Evolutionary conservation across 2,329 filamentous ascomycete genomes (phyloP), one percentile per base, ranked within the genome.

Genomic region (Ophiostoma sp.): DNA sequence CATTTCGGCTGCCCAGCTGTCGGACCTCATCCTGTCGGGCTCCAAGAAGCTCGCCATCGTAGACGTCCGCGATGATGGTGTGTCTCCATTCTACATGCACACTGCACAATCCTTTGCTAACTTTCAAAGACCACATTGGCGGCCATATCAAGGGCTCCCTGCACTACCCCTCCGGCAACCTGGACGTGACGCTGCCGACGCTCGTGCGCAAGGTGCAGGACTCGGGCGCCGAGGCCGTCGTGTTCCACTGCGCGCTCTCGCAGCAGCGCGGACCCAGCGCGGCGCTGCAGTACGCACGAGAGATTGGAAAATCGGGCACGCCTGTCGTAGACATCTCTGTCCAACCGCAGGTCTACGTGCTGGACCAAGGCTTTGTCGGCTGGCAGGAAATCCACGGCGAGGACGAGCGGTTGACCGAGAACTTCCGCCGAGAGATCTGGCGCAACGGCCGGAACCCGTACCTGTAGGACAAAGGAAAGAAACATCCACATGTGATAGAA

Each of bases 231-330:
- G 86, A 95, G 68, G 89, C 85, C 11, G 92, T 99, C 14, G 86
- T 99, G 1, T 99, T 99, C 78, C 95, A 99, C 80, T 99, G 95
- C 79, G 90, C 91, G 18, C 81, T 98, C 68, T 94, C 90, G 73
- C 95, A 98, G 81, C 90, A 97, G 79, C 84, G 95, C 0, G 95
- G 95, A 0, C 95, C 95, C 0, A 85, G 85, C 66, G 93, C 94
- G 3, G 95, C 95, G 3, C 79, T 97, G 73, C 83, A 84, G 74
- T 98, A 97, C 77, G 73, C 93, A 70, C 81, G 90, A 47, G 90
- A 93, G 79, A 82, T 87, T 9, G 64, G 16, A 38, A 42, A 40
- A 11, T 38, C 60, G 7, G n/a, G 16, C 42, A 8, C 60, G 8
- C 41, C 52, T 12, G 63, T 62, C 8, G 62, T 12, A 55, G 11